Evolutionary conservation across 2,329 filamentous ascomycete species (phyloP).

Genomic region (Myrmaecium sp.): DNA sequence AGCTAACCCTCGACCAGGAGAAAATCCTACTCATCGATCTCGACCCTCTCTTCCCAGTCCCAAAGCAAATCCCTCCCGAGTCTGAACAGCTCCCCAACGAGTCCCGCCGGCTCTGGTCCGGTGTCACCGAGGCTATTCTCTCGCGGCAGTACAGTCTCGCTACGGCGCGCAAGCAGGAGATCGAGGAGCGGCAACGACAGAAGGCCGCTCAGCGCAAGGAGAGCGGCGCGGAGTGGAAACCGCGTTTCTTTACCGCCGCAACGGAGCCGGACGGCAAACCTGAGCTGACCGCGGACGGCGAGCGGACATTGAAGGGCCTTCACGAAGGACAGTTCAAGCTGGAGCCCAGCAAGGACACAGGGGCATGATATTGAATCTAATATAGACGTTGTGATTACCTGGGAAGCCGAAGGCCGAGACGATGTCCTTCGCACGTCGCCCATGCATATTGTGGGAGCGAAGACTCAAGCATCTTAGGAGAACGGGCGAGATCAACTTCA

Average conservation of each 20-base stretch:
- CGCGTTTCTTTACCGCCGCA: slow-evolving; percentile 65
- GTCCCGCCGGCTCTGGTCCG: slow-evolving; percentile 71
- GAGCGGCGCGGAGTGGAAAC: slow-evolving; percentile 54
- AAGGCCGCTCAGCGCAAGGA: slow-evolving; percentile 67
- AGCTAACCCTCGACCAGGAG: slow-evolving; percentile 16
- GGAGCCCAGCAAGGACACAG: slow-evolving; percentile 26
- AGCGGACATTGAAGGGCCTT: slow-evolving; percentile 37
- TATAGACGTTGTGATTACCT: too few relatives aligned
- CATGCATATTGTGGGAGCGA: too few relatives aligned
- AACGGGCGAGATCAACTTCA: too few relatives aligned
- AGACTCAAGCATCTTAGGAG: too few relatives aligned
- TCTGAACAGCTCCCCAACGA: slow-evolving; percentile 77
- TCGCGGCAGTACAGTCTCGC: slow-evolving; percentile 71
- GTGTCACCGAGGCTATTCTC: slow-evolving; percentile 72
- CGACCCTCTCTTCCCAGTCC: slow-evolving; percentile 58
- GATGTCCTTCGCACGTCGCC: too few relatives aligned
- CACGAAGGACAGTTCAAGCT: slow-evolving; percentile 35
- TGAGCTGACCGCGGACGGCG: slow-evolving; percentile 46
- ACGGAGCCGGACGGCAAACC: slow-evolving; percentile 45
- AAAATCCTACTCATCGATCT: slow-evolving; percentile 72
- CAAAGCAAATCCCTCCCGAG: slow-evolving; percentile 63
- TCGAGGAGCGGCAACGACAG: slow-evolving; percentile 78
- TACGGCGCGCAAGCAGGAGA: slow-evolving; percentile 72
- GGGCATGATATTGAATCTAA: slow-evolving; percentile 11
- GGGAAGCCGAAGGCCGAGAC: too few relatives aligned